These are phyloP conservation scores for Fusarium verrucosum DNA, from an alignment of 2,329 filamentous ascomycete genomes.

Conservation along the genomic window DNA sequence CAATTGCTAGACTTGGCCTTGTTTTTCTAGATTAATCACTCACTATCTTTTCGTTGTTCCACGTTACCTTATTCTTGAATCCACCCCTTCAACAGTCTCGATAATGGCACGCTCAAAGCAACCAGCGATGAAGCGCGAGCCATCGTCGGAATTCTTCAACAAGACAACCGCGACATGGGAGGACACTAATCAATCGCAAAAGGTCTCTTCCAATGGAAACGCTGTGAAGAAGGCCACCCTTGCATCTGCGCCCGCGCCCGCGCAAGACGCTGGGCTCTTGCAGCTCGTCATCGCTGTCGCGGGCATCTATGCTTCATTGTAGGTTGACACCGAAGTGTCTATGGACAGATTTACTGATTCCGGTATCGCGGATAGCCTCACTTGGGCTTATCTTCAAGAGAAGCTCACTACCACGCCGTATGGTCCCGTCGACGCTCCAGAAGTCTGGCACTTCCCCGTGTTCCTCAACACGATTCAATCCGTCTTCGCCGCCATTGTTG, in stretches of 20 bases:
- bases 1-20: not conserved
- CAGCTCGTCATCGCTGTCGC: constrained; percentile 88
- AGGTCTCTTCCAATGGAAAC: constrained; percentile 37
- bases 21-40: not conserved
- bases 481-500: constrained; percentile 82
- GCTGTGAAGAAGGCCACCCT: constrained; percentile 38
- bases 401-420: constrained; percentile 95
- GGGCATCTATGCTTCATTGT: constrained; percentile 98
- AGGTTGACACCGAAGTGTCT: constrained; percentile 48
- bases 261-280: constrained; percentile 68
- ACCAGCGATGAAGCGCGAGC: constrained; percentile 70
- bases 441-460: constrained; percentile 91
- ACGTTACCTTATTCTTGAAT: not conserved
- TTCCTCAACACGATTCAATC: constrained; percentile 98
- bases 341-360: constrained; percentile 3
- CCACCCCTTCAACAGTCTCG: not conserved
- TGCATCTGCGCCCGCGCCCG: constrained; percentile 44
- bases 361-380: constrained; percentile 66
- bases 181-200: constrained; percentile 45
- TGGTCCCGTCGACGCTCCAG: constrained; percentile 67
- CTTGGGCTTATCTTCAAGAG: constrained; percentile 97
- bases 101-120: constrained; percentile 78
- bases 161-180: constrained; percentile 55
- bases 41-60: not conserved
- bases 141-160: constrained; percentile 73